Conservation (phyloP, 2,329 filamentous ascomycete genomes). For the Alternaria dauci region DNA sequence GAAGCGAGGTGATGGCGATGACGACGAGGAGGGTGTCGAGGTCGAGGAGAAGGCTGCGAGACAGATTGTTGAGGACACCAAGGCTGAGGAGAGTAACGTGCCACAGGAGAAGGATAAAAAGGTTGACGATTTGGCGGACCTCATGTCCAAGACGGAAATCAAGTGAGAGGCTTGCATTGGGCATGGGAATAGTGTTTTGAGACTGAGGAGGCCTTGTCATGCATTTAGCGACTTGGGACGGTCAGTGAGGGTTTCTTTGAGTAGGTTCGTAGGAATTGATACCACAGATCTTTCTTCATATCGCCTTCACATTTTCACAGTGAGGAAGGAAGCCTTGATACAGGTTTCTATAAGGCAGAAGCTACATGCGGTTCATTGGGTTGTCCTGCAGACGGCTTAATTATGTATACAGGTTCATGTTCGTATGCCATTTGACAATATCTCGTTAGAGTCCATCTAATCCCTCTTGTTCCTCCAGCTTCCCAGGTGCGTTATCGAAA, state of each 20-base stretch:
- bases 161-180: constrained; percentile 29
- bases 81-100: constrained; percentile 77
- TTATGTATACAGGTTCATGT: constrained; percentile 8
- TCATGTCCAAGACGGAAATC: constrained; percentile 73
- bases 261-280: constrained; percentile 7
- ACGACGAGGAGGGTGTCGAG: constrained; percentile 69
- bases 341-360: not conserved
- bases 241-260: not conserved
- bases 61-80: constrained; percentile 73
- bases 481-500: not conserved
- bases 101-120: constrained; percentile 75
- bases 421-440: not conserved
- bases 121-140: constrained; percentile 80
- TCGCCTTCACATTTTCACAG: not conserved
- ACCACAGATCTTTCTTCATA: constrained; percentile 10
- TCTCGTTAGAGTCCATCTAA: not conserved
- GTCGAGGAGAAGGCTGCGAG: constrained; percentile 52
- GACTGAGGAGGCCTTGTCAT: constrained; percentile 5
- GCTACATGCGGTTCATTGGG: not conserved
- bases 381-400: not conserved
- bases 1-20: constrained; percentile 72
- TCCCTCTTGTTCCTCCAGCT: not conserved
- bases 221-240: constrained; percentile 16
- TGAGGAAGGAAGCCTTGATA: not conserved
- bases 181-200: not conserved